Conservation (phyloP, 2,329 filamentous ascomycete species). For the Passalora sequoiae region DNA sequence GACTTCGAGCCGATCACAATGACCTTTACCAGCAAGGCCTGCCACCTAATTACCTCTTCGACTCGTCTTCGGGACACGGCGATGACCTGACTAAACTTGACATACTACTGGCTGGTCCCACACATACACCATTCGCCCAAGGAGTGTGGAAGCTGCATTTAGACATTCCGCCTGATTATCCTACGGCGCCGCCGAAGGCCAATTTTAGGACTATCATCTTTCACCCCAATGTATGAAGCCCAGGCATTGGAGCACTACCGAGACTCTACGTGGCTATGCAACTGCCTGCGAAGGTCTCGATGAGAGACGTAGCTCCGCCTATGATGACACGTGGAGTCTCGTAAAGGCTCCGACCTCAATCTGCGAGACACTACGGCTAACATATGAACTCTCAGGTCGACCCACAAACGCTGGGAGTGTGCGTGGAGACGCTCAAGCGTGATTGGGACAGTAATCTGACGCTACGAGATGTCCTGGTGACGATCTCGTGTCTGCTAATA, state of each 20-base stretch:
- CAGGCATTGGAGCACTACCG: too few species aligned
- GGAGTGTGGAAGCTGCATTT: slow-evolving; percentile 58
- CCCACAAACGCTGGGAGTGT: slow-evolving; percentile 56
- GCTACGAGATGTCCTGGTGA: slow-evolving; percentile 54
- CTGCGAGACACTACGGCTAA: too few species aligned
- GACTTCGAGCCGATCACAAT: slow-evolving; percentile 56
- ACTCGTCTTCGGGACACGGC: slow-evolving; percentile 34
- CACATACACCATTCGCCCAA: slow-evolving; percentile 54
- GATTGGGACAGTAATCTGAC: slow-evolving; percentile 58
- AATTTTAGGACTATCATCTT: slow-evolving; percentile 58
- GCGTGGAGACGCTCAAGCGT: slow-evolving; percentile 60
- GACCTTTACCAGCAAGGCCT: slow-evolving; percentile 51
- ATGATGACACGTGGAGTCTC: too few species aligned
- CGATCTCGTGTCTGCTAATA: slow-evolving; percentile 59
- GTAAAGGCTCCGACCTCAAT: too few species aligned
- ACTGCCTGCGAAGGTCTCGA: too few species aligned
- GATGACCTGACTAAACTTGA: slow-evolving; percentile 56
- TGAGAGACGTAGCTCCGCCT: too few species aligned
- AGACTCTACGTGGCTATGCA: too few species aligned
- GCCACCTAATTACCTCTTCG: slow-evolving; percentile 59
- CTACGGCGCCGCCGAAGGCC: slow-evolving; percentile 50
- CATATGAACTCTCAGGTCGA: too few species aligned
- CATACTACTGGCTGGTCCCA: slow-evolving; percentile 55
- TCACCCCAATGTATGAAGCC: slow-evolving; percentile 62
- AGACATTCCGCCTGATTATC: slow-evolving; percentile 55